Conservation (phyloP, 176 grass and related monocot species). For the Calamus simplicifolius region DNA sequence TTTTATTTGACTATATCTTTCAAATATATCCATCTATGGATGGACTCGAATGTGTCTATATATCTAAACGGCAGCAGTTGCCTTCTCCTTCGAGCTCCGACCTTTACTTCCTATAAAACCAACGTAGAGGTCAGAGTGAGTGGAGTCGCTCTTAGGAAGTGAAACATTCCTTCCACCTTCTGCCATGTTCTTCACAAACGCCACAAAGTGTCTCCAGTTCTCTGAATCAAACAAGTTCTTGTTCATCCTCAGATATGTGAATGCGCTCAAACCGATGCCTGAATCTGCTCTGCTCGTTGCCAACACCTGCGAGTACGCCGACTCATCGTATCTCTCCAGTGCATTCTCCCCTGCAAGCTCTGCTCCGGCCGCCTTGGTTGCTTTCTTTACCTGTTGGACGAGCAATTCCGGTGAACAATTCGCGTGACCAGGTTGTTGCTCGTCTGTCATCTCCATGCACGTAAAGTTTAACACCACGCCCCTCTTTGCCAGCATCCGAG, state of each 20-base stretch:
- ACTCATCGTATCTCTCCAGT: conserved; percentile 80
- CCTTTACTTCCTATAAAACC: conserved; percentile 42
- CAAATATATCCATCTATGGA: no score
- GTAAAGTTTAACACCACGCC: conserved; percentile 90
- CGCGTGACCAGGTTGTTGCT: conserved; percentile 76
- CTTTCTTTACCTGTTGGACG: conserved; percentile 56
- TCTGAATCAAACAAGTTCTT: conserved; percentile 71
- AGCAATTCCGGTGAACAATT: conserved; percentile 61
- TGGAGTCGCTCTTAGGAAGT: conserved; percentile 55
- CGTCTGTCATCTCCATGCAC: conserved; percentile 97
- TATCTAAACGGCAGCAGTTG: background rate
- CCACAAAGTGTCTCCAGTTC: conserved; percentile 82
- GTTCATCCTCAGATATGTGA: conserved; percentile 91
- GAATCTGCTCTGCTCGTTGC: conserved; percentile 25
- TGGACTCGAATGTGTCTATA: no score
- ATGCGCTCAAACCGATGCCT: conserved; percentile 45
- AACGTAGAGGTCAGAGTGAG: conserved; percentile 81
- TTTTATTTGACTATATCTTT: no score
- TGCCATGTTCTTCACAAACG: conserved; percentile 67
- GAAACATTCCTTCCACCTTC: conserved; percentile 32
- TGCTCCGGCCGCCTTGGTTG: conserved; percentile 23
- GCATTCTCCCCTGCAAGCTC: conserved; percentile 93
- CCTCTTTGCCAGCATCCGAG: conserved; percentile 44
- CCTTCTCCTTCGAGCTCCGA: conserved; percentile 5
- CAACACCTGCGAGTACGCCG: conserved; percentile 57